Evolutionary conservation across 352 stramenopile genomes (phyloP).

Genomic region (Phytopythium kandeliae): DNA sequence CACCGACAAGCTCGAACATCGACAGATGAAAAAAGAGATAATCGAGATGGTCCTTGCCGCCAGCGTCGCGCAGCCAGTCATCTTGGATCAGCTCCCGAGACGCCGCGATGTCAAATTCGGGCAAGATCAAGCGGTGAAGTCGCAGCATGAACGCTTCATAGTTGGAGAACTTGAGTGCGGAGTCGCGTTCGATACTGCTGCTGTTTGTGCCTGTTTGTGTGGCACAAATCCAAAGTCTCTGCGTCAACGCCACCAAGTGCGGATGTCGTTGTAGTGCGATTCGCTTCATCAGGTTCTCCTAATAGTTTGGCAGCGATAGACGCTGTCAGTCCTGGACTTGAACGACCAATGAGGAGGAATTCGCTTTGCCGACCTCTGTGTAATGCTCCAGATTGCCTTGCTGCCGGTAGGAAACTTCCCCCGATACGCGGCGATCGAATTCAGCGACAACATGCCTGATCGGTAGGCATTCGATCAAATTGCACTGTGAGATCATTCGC

Average conservation of each 20-base stretch:
- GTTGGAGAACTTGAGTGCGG: conserved; percentile 29
- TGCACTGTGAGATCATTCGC: background rate
- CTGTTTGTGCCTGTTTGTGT: conserved; percentile 14
- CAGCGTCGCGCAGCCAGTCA: conserved; percentile 62
- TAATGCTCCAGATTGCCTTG: conserved; percentile 76
- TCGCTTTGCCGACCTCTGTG: conserved; percentile 35
- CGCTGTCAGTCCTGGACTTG: background rate
- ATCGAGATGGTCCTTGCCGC: conserved; percentile 40
- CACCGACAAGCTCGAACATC: conserved; percentile 80
- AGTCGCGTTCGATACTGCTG: background rate
- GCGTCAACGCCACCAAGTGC: conserved; percentile 64
- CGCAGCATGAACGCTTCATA: conserved; percentile 74
- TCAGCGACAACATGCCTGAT: conserved; percentile 58
- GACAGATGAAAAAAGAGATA: conserved; percentile 77
- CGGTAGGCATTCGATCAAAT: background rate
- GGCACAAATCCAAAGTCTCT: conserved; percentile 61
- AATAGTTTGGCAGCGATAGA: background rate
- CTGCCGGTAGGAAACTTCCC: conserved; percentile 47
- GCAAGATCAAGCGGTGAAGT: conserved; percentile 69
- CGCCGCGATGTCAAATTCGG: conserved; percentile 57
- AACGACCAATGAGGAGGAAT: too few relatives aligned
- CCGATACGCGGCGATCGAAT: conserved; percentile 11
- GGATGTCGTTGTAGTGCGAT: conserved; percentile 46
- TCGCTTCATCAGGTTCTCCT: conserved; percentile 70
- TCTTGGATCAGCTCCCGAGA: conserved; percentile 62